Base-by-base conservation (phyloP, 257 asterid genomes). In the Solanum neorickii region DNA sequence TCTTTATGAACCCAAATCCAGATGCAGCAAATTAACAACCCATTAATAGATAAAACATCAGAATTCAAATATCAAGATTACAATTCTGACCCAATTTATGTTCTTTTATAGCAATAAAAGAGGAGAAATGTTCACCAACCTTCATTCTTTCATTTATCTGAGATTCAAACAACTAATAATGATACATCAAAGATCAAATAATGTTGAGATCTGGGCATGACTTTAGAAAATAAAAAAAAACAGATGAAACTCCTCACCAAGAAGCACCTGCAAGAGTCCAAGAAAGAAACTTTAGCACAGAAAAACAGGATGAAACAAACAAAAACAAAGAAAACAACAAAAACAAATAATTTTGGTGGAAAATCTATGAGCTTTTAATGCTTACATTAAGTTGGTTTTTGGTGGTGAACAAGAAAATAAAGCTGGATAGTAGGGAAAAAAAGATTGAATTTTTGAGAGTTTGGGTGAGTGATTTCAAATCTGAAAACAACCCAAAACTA, bases 131-230 rank as follows among this genome's bases (percentile, higher is more conserved):
- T 65, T 73, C 84, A 87, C 92, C 89, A 83, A 92, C 95, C 94
- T 90, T 74, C 86, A 83, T 78, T 80, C 87, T 49, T 88, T 89
- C 86, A 87, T 27, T 85, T 75, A 37, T 49, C 76, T 83, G 87
- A 83, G 84, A 86, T 75, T 20, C 18, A 59, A 35, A 87, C 87
- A 87, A 83, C 86, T 85, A 35, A 27, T 1, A 8, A 10, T 9
- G 69, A 69, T 78, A 86, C 80, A 84, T 78, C 92, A 92, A 92
- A 90, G 96, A 93, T 91, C 76, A 72, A 89, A 62, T 60, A 49
- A 87, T 86, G 42, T 46, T 89, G 86, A 90, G 91, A 90, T 96
- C 98, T 92, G 96, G 23, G 89, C 69, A 92, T 90, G 91, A 87
- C 89, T 88, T 90, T 91, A 16, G 41, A 47, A 80, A 6, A 1